Percentiles rank a stretch among this genome's conserved stretches.
Evolutionary conservation across 169 alveolate genomes (phyloP).

Genomic region (Plasmodium knowlesi): DNA sequence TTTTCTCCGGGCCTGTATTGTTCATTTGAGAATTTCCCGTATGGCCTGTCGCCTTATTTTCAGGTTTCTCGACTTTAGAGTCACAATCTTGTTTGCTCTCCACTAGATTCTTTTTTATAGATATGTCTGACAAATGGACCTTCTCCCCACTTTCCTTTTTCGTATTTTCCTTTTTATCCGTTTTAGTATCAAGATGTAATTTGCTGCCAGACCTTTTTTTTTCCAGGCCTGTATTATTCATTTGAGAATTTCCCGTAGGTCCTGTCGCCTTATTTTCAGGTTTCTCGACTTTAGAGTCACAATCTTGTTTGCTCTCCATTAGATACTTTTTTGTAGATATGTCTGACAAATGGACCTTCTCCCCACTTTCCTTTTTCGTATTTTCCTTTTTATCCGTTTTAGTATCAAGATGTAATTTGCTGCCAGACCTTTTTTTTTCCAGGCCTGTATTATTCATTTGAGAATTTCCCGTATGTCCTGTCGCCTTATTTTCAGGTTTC

Average conservation of each 20-base stretch:
- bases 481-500: neutral
- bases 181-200: neutral
- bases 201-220: neutral
- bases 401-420: neutral
- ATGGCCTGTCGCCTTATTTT: neutral
- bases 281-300: neutral
- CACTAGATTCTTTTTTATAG: neutral
- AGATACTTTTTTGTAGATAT: neutral
- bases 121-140: neutral
- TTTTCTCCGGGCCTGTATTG: neutral
- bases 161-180: neutral
- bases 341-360: neutral
- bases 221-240: neutral
- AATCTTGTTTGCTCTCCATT: neutral
- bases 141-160: neutral
- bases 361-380: neutral
- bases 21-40: neutral
- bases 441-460: neutral
- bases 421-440: neutral
- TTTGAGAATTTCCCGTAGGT: neutral
- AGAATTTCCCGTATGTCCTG: neutral
- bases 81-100: neutral
- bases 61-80: neutral
- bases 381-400: neutral
- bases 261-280: neutral